Conservation (phyloP, 176 grass and related monocot genomes). For the Rhynchospora tenuis region DNA sequence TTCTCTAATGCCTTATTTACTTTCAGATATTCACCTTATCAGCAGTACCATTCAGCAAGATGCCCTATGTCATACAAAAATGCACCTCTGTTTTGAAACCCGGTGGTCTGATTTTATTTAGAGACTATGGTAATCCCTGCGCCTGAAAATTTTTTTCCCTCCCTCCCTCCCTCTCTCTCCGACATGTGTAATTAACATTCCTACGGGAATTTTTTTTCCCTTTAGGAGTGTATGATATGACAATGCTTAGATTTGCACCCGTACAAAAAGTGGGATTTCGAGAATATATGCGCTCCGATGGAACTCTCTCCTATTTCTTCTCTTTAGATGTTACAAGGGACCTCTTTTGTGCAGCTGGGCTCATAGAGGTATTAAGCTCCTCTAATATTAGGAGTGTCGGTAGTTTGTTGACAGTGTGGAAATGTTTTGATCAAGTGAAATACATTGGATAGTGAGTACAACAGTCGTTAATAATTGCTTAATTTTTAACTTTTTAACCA, state of each 20-base stretch:
- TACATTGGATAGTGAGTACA: neutral
- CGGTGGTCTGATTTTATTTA: conserved; percentile 77
- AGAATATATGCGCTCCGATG: conserved; percentile 88
- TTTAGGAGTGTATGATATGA: conserved; percentile 96
- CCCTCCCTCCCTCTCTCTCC: neutral
- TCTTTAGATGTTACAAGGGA: conserved; percentile 62
- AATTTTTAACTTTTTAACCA: neutral
- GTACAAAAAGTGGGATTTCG: conserved; percentile 74
- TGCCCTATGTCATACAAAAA: conserved; percentile 42
- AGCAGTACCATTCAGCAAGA: conserved; percentile 61
- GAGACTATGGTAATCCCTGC: conserved; percentile 67
- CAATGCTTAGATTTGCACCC: conserved; percentile 81
- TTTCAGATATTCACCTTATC: conserved; percentile 91
- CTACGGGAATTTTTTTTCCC: neutral
- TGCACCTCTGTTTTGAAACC: conserved; percentile 76
- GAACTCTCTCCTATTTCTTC: conserved; percentile 87
- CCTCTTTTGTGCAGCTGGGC: conserved; percentile 67
- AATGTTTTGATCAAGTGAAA: neutral
- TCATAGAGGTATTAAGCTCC: conserved; percentile 48
- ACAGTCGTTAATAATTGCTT: neutral
- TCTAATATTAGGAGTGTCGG: neutral
- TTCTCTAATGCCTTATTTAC: neutral
- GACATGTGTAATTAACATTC: neutral
- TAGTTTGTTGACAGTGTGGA: neutral
- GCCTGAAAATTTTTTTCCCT: neutral